phyloP scores from a whole-genome alignment of 2,329 filamentous ascomycete genomes.

The Pestalotiopsis sp. region DNA sequence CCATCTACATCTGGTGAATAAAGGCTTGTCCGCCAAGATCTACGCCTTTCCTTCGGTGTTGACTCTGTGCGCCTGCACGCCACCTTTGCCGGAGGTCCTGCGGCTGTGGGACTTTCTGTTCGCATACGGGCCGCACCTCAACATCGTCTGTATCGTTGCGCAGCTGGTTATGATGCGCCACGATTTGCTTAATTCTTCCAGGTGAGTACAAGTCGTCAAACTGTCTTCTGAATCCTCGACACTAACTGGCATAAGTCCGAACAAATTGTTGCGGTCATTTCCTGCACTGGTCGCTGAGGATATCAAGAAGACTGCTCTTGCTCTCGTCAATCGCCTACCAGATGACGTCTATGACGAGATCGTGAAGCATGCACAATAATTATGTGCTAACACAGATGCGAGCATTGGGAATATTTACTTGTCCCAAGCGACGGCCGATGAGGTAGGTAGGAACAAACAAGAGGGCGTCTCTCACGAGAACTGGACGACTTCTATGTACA shows the following conservation, averaged over 20 bases:
- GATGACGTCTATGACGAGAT: conserved; percentile 90
- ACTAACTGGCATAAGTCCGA: conserved; percentile 67
- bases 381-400: not conserved
- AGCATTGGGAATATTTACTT: not conserved
- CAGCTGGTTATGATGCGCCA: conserved; percentile 89
- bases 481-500: not conserved
- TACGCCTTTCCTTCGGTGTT: conserved; percentile 96
- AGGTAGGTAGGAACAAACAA: not conserved
- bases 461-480: not conserved
- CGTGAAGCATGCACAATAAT: conserved; percentile 78
- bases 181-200: conserved; percentile 79
- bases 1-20: conserved; percentile 79
- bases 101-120: conserved; percentile 97
- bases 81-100: conserved; percentile 89
- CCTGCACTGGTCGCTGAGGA: conserved; percentile 81
- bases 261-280: conserved; percentile 87
- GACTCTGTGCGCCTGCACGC: conserved; percentile 93
- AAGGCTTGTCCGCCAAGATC: conserved; percentile 88
- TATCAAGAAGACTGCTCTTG: conserved; percentile 83
- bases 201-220: conserved; percentile 53
- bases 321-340: conserved; percentile 87
- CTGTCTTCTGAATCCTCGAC: conserved; percentile 8
- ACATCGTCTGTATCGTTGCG: conserved; percentile 94
- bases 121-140: conserved; percentile 91
- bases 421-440: not conserved